These are phyloP conservation scores for Aphanomyces euteiches DNA, from an alignment of 352 stramenopile species.

Conservation along the genomic window DNA sequence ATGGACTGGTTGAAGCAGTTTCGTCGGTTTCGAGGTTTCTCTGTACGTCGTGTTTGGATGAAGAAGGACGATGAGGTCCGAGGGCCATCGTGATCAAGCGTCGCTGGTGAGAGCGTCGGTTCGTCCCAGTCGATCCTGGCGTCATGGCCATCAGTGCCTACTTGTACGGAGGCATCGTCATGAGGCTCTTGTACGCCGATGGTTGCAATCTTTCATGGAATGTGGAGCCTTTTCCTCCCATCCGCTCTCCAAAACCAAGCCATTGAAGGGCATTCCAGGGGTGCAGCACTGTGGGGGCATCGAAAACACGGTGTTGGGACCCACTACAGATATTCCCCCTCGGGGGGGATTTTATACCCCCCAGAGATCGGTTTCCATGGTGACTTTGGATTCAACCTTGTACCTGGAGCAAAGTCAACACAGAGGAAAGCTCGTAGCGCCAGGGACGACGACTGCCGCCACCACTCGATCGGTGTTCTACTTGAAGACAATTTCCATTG, in stretches of 20 bases:
- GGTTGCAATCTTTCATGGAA: constrained; percentile 1
- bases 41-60: no score
- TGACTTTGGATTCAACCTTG: neutral
- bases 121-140: constrained; percentile 9
- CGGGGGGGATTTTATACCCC: no score
- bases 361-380: neutral
- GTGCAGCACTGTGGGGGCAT: neutral
- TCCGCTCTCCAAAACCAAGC: neutral
- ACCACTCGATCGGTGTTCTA: neutral
- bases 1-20: no score
- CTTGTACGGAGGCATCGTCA: neutral
- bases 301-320: neutral
- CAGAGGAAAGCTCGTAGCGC: no score
- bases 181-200: neutral
- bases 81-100: neutral
- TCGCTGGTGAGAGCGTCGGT: neutral
- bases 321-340: no score
- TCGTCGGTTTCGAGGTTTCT: no score
- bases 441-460: no score
- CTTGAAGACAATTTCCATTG: neutral
- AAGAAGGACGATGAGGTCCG: no score
- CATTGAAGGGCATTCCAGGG: neutral
- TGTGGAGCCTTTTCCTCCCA: neutral
- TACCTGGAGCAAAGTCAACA: neutral
- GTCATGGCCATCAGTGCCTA: neutral